Evolutionary conservation across 331 rosid genomes (phyloP).

Genomic region (Dryas integrifolia): DNA sequence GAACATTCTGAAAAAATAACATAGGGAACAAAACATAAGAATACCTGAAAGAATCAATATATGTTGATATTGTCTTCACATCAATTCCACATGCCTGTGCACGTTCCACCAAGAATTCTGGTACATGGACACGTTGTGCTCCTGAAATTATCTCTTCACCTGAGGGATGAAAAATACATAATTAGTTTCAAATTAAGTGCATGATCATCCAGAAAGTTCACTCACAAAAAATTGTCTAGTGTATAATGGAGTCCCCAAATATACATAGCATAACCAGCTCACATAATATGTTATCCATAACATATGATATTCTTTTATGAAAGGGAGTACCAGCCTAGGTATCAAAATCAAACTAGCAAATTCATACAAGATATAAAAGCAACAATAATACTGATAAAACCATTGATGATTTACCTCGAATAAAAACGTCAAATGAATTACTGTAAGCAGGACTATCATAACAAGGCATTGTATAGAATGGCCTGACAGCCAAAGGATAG

Average conservation of each 20-base stretch:
- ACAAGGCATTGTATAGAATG: conserved; percentile 98
- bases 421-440: conserved; percentile 91
- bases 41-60: conserved; percentile 89
- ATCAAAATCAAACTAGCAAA: conserved; percentile 8
- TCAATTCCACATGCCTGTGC: conserved; percentile 81
- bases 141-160: conserved; percentile 99
- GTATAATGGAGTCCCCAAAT: background rate
- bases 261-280: background rate
- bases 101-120: conserved; percentile 74
- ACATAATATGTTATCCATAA: too few species aligned
- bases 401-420: conserved; percentile 60
- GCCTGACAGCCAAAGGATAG: conserved; percentile 82
- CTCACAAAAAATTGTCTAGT: background rate
- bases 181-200: background rate
- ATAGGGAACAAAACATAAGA: background rate
- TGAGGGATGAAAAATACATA: conserved; percentile 16
- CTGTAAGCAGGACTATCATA: conserved; percentile 65
- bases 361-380: too few species aligned
- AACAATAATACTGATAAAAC: background rate
- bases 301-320: too few species aligned
- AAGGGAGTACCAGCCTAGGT: background rate
- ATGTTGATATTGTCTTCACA: conserved; percentile 61
- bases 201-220: too few species aligned
- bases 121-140: conserved; percentile 82
- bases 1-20: background rate